Evolutionary conservation across 2,329 filamentous ascomycete genomes (phyloP).

Genomic region (Cladosporium cucumerinum): DNA sequence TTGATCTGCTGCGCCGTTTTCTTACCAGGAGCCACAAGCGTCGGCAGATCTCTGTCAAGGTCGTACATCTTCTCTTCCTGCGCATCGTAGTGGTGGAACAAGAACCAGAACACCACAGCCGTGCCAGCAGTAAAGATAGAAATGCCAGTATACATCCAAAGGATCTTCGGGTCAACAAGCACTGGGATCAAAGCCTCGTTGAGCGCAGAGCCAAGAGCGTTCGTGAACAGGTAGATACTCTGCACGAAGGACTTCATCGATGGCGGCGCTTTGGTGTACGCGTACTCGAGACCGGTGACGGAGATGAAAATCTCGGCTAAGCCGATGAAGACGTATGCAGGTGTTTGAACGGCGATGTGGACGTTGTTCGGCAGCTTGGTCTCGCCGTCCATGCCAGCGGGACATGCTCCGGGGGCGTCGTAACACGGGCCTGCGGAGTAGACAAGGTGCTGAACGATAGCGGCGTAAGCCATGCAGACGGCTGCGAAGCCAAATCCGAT

Average conservation of each 20-base stretch:
- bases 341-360: slow-evolving; percentile 45
- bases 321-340: slow-evolving; percentile 46
- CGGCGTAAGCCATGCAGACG: slow-evolving; percentile 54
- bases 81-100: slow-evolving; percentile 42
- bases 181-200: slow-evolving; percentile 60
- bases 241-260: slow-evolving; percentile 50
- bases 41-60: slow-evolving; percentile 34
- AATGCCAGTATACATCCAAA: slow-evolving; percentile 54
- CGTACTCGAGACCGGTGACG: slow-evolving; percentile 48
- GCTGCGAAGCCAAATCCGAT: slow-evolving; percentile 53
- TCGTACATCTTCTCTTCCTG: slow-evolving; percentile 52
- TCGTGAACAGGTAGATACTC: slow-evolving; percentile 50
- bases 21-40: slow-evolving; percentile 1
- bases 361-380: slow-evolving; percentile 39
- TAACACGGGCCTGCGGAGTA: slow-evolving; percentile 55
- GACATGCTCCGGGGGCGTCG: slow-evolving; percentile 40
- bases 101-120: slow-evolving; percentile 29
- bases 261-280: slow-evolving; percentile 46
- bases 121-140: slow-evolving; percentile 22
- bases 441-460: slow-evolving; percentile 56
- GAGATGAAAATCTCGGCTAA: slow-evolving; percentile 46
- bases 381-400: slow-evolving; percentile 34
- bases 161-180: slow-evolving; percentile 61
- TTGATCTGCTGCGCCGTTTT: slow-evolving; percentile 3
- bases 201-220: slow-evolving; percentile 57